Evolutionary conservation across 2,329 filamentous ascomycete genomes (phyloP), one percentile per base, ranked within the genome.

Genomic region (Aspergillus floridensis): DNA sequence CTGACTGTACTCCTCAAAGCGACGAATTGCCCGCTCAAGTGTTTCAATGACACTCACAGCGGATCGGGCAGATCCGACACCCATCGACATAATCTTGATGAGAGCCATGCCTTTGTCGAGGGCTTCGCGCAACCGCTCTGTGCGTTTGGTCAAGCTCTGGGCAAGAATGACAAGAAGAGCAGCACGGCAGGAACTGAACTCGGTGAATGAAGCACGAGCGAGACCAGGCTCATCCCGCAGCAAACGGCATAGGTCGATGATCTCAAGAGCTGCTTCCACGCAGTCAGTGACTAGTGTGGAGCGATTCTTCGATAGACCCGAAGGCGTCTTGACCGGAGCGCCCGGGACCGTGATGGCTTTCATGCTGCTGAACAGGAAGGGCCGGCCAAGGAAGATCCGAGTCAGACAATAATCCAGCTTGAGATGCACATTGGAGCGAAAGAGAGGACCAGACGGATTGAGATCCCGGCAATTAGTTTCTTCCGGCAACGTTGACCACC

Each of bases 121-220:
- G 8, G 77, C 76, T 46, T 80, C 77, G 26, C 79, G 78, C 12
- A 82, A 74, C 32, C 75, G 66, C 57, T 77, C 74, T 0, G 76
- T 76, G 14, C 74, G 73, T 51, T 76, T 76, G 2, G 73, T 76
- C 19, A 78, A 61, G 19, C 73, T 74, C 49, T 77, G 75, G 0
- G 76, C 76, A 6, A 78, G 62, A 16, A 77, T 76, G 29, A 84
- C 82, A 2, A 84, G 74, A 5, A 84, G 71, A 8, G 82, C 82
- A 10, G 81, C 82, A 47, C 82, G 81, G 53, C 81, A 84, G 3
- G 82, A 81, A 66, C 80, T 83, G 65, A 84, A 84, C 62, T 85
- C 82, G 3, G 81, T 83, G 64, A 84, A 84, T 0, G 81, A 83
- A 2, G 82, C 81, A 31, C 81, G 78, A 5, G 82, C 82, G 55